A percentile compares a stretch with the other conserved stretches of the same genome.
Conservation (phyloP, 495 filamentous ascomycete genomes). For the Aspergillus biplanus region DNA sequence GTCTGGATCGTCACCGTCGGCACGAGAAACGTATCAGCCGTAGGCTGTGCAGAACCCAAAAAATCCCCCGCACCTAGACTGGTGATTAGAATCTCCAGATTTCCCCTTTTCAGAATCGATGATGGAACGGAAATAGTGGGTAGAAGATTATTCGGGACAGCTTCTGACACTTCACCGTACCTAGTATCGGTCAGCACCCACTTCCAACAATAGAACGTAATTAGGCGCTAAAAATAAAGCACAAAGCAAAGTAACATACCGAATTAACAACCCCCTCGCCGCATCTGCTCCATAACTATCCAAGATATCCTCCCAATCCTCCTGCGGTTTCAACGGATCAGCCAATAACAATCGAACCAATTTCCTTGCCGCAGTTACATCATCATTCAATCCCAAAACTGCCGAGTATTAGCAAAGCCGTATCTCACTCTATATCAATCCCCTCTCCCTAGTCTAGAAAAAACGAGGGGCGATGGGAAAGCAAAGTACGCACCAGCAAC, state of each 20-base stretch:
- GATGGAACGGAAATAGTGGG: conserved; percentile 68
- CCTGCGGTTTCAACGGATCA: conserved; percentile 69
- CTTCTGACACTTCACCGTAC: conserved; percentile 55
- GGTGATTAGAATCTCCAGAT: conserved; percentile 80
- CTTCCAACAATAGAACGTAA: background rate
- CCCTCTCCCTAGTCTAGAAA: background rate
- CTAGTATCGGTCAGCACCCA: conserved; percentile 32
- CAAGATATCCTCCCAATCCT: conserved; percentile 73
- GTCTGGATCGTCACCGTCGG: conserved; percentile 71
- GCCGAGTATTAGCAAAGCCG: background rate
- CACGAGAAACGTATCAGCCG: conserved; percentile 61
- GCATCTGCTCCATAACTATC: conserved; percentile 48
- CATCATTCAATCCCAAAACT: conserved; percentile 59
- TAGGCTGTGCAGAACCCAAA: conserved; percentile 51
- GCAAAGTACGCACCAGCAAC: conserved; percentile 57
- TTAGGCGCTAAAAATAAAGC: background rate
- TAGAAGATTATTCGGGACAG: conserved; percentile 49
- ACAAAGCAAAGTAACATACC: conserved; percentile 40
- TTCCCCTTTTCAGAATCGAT: conserved; percentile 64
- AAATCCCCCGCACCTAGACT: conserved; percentile 48
- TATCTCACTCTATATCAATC: background rate
- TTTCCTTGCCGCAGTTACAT: conserved; percentile 50
- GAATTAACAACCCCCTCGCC: conserved; percentile 58
- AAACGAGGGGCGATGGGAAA: background rate
- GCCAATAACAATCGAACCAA: conserved; percentile 74